A percentile compares a stretch with the other conserved stretches of the same genome.
Evolutionary conservation across 2,329 filamentous ascomycete species (phyloP).

Genomic region (Kalmusia sp.): DNA sequence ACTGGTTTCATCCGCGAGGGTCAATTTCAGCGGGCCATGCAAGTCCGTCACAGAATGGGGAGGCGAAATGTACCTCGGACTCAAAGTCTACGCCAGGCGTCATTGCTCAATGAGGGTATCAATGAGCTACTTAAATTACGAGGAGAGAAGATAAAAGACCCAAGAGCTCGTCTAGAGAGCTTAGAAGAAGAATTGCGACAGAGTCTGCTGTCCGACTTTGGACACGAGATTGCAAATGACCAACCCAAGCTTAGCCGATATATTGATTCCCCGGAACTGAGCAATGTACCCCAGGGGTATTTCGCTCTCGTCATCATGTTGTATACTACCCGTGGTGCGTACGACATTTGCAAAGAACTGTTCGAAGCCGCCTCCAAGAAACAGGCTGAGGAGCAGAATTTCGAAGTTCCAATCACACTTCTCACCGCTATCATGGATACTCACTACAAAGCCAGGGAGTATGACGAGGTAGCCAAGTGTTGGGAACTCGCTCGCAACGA

Average conservation of each 20-base stretch:
- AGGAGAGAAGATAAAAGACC: constrained; percentile 17
- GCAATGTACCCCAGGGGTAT: constrained; percentile 58
- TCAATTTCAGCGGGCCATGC: constrained; percentile 56
- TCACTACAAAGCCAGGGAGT: constrained; percentile 64
- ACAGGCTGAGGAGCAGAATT: constrained; percentile 12
- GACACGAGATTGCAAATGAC: constrained; percentile 34
- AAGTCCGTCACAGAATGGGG: constrained; percentile 57
- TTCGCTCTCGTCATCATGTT: constrained; percentile 64
- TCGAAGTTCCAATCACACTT: constrained; percentile 47
- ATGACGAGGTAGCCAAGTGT: constrained; percentile 66
- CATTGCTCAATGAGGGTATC: constrained; percentile 35
- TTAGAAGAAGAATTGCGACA: constrained; percentile 37
- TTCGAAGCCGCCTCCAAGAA: constrained; percentile 26
- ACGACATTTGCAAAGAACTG: constrained; percentile 47
- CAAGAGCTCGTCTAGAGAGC: constrained; percentile 25
- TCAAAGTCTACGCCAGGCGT: constrained; percentile 52
- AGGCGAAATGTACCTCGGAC: constrained; percentile 47
- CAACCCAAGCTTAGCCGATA: constrained; percentile 32
- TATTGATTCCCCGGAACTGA: constrained; percentile 38
- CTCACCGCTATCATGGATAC: constrained; percentile 69
- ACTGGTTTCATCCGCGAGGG: constrained; percentile 54
- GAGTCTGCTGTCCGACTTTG: constrained; percentile 34
- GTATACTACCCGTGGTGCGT: constrained; percentile 57
- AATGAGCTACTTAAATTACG: constrained; percentile 27
- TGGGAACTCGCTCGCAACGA: constrained; percentile 70